Conservation (phyloP, 2,329 filamentous ascomycete species). For the Arthrobotrys sinensis region DNA sequence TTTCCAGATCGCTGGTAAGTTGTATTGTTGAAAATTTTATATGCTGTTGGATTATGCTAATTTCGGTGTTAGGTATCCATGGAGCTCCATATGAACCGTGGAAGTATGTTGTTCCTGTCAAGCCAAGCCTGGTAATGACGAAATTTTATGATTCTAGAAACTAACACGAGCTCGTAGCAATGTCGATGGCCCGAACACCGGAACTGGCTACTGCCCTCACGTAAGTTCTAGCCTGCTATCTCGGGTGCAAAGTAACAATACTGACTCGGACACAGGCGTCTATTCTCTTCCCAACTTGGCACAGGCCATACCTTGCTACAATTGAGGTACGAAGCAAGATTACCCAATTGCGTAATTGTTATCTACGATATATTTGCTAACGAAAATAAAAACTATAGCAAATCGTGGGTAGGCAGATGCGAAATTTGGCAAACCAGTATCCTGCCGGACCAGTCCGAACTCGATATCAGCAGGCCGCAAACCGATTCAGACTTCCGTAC, state of each 20-base stretch:
- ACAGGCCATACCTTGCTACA: slow-evolving; percentile 53
- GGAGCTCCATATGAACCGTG: slow-evolving; percentile 50
- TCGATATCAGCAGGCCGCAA: slow-evolving; percentile 48
- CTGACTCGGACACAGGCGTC: slow-evolving; percentile 42
- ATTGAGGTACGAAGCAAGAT: slow-evolving; percentile 33
- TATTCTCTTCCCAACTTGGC: slow-evolving; percentile 57
- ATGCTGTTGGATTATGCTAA: slow-evolving; percentile 27
- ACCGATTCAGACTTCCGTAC: slow-evolving; percentile 57
- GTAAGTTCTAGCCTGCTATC: slow-evolving; percentile 21
- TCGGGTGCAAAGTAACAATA: neutral
- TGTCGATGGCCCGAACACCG: slow-evolving; percentile 27
- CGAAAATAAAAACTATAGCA: slow-evolving; percentile 24
- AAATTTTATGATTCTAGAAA: neutral
- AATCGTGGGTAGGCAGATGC: slow-evolving; percentile 54
- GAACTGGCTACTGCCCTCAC: slow-evolving; percentile 50
- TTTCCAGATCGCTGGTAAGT: slow-evolving; percentile 46
- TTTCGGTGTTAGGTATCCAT: slow-evolving; percentile 38
- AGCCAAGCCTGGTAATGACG: neutral
- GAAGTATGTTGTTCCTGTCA: slow-evolving; percentile 41
- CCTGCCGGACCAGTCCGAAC: slow-evolving; percentile 17
- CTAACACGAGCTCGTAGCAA: slow-evolving; percentile 20
- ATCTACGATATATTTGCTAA: slow-evolving; percentile 4
- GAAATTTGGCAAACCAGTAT: slow-evolving; percentile 45
- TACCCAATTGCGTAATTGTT: neutral
- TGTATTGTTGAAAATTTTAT: neutral